These are phyloP conservation scores for Tylopilus felleus DNA, from an alignment of 768 basidiomycete species.

Conservation along the genomic window DNA sequence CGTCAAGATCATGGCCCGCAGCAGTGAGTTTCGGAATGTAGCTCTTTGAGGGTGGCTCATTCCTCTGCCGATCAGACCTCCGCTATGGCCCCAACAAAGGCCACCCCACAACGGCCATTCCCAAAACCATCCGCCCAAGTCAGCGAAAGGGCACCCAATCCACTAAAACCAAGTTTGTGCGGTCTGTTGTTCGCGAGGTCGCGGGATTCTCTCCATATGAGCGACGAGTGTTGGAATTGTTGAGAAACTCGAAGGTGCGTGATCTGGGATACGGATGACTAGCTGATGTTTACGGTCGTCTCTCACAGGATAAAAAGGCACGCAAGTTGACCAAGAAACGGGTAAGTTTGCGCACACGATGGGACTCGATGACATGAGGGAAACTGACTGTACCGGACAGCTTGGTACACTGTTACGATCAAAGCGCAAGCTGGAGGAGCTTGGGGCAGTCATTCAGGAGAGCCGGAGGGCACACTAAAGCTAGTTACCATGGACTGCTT, in stretches of 20 bases:
- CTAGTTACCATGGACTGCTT: background rate
- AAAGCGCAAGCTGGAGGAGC: constrained; percentile 98
- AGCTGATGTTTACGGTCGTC: background rate
- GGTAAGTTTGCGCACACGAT: constrained; percentile 49
- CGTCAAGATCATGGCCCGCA: constrained; percentile 67
- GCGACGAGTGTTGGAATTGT: constrained; percentile 94
- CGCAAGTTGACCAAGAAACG: constrained; percentile 99
- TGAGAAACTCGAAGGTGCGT: constrained; percentile 93
- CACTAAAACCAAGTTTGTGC: constrained; percentile 90
- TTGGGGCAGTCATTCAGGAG: constrained; percentile 88
- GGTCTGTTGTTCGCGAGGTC: constrained; percentile 92
- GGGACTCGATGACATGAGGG: too few relatives aligned
- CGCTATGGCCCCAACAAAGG: constrained; percentile 86
- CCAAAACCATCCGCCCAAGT: constrained; percentile 71
- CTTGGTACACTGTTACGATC: constrained; percentile 97
- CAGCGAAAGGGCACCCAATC: constrained; percentile 92
- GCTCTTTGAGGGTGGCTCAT: background rate
- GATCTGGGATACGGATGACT: background rate
- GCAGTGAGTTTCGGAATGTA: constrained; percentile 50
- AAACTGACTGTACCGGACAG: constrained; percentile 37
- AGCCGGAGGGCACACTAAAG: constrained; percentile 71
- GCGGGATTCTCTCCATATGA: constrained; percentile 97
- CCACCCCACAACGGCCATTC: constrained; percentile 82
- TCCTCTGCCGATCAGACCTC: constrained; percentile 52
- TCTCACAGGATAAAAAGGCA: constrained; percentile 91